phyloP scores from a whole-genome alignment of 2,329 filamentous ascomycete genomes.

The Moelleriella libera region DNA sequence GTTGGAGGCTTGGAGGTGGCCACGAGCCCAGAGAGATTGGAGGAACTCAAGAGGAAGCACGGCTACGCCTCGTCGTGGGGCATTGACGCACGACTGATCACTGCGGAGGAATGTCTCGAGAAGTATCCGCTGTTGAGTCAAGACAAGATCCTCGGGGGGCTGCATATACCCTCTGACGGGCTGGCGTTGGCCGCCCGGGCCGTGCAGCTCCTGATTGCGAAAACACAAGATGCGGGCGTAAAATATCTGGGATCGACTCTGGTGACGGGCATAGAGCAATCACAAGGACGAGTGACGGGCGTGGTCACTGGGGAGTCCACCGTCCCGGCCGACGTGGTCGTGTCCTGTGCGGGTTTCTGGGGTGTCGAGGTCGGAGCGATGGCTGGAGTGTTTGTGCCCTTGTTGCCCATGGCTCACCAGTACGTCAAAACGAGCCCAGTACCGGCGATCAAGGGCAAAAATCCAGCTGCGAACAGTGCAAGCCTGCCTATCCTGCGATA shows the following conservation, averaged over 20 bases:
- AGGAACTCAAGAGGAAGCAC: slow-evolving; percentile 48
- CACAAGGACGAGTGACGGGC: slow-evolving; percentile 36
- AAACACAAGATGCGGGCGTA: slow-evolving; percentile 43
- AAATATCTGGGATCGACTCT: slow-evolving; percentile 39
- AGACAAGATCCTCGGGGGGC: slow-evolving; percentile 38
- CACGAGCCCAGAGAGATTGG: slow-evolving; percentile 40
- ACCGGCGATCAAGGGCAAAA: slow-evolving; percentile 22
- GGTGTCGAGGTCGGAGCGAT: slow-evolving; percentile 50
- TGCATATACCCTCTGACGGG: slow-evolving; percentile 47
- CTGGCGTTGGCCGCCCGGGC: slow-evolving; percentile 46
- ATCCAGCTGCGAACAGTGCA: slow-evolving; percentile 29
- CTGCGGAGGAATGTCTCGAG: slow-evolving; percentile 33
- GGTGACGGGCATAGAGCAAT: slow-evolving; percentile 41
- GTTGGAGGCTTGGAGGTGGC: slow-evolving; percentile 49
- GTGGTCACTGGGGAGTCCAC: slow-evolving; percentile 33
- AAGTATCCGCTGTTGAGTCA: slow-evolving; percentile 40
- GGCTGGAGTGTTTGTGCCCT: slow-evolving; percentile 40
- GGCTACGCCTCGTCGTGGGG: slow-evolving; percentile 49
- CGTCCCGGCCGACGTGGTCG: slow-evolving; percentile 42
- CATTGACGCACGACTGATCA: slow-evolving; percentile 37
- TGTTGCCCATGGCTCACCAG: slow-evolving; percentile 48
- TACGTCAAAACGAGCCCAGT: slow-evolving; percentile 48
- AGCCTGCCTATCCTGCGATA: slow-evolving; percentile 44
- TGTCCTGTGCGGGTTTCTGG: slow-evolving; percentile 54
- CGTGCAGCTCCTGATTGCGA: slow-evolving; percentile 44